Evolutionary conservation across 345 rosid species (phyloP).

Genomic region (Luvunga scandens): DNA sequence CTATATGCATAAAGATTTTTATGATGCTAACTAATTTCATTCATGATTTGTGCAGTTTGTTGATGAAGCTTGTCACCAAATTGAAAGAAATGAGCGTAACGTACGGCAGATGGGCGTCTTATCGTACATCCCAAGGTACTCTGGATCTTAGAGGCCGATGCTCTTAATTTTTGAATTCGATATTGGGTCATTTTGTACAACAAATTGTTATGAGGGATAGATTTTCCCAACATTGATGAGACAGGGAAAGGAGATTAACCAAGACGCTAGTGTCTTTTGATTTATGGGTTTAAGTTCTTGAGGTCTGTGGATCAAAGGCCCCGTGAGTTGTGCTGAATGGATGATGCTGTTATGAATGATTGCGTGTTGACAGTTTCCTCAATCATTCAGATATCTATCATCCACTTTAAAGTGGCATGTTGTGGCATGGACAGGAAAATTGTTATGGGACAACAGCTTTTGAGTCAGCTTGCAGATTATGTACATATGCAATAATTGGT

Average conservation of each 20-base stretch:
- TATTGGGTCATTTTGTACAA: neutral
- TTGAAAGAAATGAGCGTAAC: constrained; percentile 91
- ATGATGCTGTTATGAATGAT: neutral
- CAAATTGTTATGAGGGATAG: neutral
- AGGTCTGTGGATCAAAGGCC: neutral
- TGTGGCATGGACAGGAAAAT: neutral
- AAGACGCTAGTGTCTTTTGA: constrained; percentile 1
- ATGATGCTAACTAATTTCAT: constrained; percentile 19
- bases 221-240: neutral
- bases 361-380: neutral
- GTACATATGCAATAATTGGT: neutral
- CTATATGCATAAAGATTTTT: constrained; percentile 7
- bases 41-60: constrained; percentile 63
- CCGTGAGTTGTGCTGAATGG: neutral
- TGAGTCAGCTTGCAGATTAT: neutral
- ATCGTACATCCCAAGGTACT: constrained; percentile 89
- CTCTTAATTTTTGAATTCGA: neutral
- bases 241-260: neutral
- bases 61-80: constrained; percentile 97
- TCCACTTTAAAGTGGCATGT: neutral
- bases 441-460: neutral
- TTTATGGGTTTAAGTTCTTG: neutral
- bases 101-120: constrained; percentile 86
- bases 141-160: neutral
- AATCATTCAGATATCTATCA: neutral